A percentile compares a stretch with the other conserved stretches of the same genome.
Evolutionary conservation across 2,329 filamentous ascomycete genomes (phyloP).

Genomic region (Nigrograna mackinnonii): DNA sequence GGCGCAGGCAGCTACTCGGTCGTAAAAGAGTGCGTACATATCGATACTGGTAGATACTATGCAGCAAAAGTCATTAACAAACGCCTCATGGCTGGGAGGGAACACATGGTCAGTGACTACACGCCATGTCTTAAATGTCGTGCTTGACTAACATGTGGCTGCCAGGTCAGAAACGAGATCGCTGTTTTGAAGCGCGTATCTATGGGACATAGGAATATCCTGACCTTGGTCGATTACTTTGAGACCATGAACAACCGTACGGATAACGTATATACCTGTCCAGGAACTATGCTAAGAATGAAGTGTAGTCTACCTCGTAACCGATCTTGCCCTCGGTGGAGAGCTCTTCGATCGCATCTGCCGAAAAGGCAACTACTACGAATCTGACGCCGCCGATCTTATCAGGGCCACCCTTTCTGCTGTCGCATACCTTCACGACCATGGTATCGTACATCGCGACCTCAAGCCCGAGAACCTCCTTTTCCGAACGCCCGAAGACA

Average conservation of each 20-base stretch:
- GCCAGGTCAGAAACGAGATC: constrained; percentile 92
- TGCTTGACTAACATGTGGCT: constrained; percentile 4
- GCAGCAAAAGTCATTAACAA: constrained; percentile 99
- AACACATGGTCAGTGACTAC: constrained; percentile 97
- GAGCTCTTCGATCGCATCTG: constrained; percentile 99
- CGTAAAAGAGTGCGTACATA: constrained; percentile 98
- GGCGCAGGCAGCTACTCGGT: constrained; percentile 97
- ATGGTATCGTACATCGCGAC: constrained; percentile 97
- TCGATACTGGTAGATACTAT: constrained; percentile 97
- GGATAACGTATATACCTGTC: constrained; percentile 21
- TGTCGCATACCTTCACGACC: constrained; percentile 98
- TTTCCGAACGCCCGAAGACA: constrained; percentile 96
- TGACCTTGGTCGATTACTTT: constrained; percentile 98
- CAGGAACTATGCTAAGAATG: constrained; percentile 1
- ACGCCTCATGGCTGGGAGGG: constrained; percentile 91
- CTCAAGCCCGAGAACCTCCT: constrained; percentile 96
- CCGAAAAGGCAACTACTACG: constrained; percentile 97
- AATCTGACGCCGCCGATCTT: constrained; percentile 92
- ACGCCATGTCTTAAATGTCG: too few relatives aligned
- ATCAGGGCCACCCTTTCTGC: constrained; percentile 94
- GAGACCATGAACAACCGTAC: constrained; percentile 97
- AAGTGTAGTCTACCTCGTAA: constrained; percentile 82
- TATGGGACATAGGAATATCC: constrained; percentile 97
- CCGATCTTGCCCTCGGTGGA: constrained; percentile 91
- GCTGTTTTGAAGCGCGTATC: constrained; percentile 97